These are phyloP conservation scores for Durotheca rogersii DNA, from an alignment of 495 filamentous ascomycete species.

Conservation along the genomic window DNA sequence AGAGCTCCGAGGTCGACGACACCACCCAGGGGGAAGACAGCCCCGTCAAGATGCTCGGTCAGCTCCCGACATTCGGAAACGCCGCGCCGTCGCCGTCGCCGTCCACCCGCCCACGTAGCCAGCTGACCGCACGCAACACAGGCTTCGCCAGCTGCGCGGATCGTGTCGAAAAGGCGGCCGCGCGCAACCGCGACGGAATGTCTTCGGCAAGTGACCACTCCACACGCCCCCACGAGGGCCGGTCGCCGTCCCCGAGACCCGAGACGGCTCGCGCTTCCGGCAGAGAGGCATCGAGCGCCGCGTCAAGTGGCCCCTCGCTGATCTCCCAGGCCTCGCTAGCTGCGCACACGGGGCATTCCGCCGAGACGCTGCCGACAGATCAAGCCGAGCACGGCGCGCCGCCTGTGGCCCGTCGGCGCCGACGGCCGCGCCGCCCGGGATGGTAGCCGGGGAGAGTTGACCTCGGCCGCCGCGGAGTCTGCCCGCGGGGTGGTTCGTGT, in stretches of 20 bases:
- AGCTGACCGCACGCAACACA: too few species aligned
- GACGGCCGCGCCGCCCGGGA: background rate
- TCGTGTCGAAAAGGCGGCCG: background rate
- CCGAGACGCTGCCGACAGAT: background rate
- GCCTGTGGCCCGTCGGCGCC: background rate
- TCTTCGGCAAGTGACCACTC: background rate
- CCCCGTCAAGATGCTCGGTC: constrained; percentile 14
- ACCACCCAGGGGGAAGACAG: background rate
- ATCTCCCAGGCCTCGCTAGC: constrained; percentile 15
- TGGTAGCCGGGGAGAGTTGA: background rate
- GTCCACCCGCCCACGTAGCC: too few species aligned
- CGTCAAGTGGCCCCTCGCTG: background rate
- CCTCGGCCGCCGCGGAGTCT: too few species aligned
- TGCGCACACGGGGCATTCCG: constrained; percentile 34
- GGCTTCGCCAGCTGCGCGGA: constrained; percentile 17
- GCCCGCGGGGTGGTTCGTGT: too few species aligned
- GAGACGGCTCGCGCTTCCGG: background rate
- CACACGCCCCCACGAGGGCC: background rate
- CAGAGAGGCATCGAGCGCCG: background rate
- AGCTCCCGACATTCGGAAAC: background rate
- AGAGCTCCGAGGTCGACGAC: constrained; percentile 4
- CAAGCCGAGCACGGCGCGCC: background rate
- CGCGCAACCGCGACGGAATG: background rate
- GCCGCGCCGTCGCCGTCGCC: too few species aligned
- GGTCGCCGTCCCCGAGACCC: background rate